Base-by-base conservation (phyloP, 106 monocot genomes). In the Platanthera zijinensis region DNA sequence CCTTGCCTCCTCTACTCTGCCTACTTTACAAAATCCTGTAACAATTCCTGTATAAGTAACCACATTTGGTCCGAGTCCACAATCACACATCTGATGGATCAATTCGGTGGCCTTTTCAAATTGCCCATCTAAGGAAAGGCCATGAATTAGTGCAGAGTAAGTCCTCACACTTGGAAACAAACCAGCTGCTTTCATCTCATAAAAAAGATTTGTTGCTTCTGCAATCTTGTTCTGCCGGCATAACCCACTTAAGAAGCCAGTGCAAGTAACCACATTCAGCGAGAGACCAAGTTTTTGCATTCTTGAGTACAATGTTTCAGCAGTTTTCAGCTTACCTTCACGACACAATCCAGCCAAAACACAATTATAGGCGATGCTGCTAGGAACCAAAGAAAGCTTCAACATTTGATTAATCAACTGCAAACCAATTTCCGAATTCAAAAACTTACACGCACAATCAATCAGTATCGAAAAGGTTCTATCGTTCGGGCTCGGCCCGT, bases 381-480 rank as follows among this genome's bases (percentile, higher is more conserved):
- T 88, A 11, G 82, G 82, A 48, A 57, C 59, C 74, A 88, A 47
- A 45, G 62, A 72, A 49, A 48, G 18, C 22, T 46, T 8, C 51
- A 84, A 18, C 84, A 87, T 87, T 21, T 84, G 76, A 22, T 30
- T 17, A 52, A 84, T 69, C 53, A 87, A 81, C 25, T 57, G 28
- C 48, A 87, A 51, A 54, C 87, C 84, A 68, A 57, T 17, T n/a
- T 75, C 56, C 0, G 87, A 75, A 69, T 74, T 76, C 28, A 47
- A 76, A 76, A 73, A 79, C 7, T 56, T 18, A 50, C 87, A 84
- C 1, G 25, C 50, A 52, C 64, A 73, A 82, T 76, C 82, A 18
- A 87, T 84, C n/a, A 87, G 46, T 25, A 82, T 87, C 0, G 87
- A 87, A 70, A 79, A 87, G 3, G 87, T 84, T 30, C 84, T 48